Evolutionary conservation across 139 green algal genomes (phyloP).

Genomic region (Micromonas pusilla): DNA sequence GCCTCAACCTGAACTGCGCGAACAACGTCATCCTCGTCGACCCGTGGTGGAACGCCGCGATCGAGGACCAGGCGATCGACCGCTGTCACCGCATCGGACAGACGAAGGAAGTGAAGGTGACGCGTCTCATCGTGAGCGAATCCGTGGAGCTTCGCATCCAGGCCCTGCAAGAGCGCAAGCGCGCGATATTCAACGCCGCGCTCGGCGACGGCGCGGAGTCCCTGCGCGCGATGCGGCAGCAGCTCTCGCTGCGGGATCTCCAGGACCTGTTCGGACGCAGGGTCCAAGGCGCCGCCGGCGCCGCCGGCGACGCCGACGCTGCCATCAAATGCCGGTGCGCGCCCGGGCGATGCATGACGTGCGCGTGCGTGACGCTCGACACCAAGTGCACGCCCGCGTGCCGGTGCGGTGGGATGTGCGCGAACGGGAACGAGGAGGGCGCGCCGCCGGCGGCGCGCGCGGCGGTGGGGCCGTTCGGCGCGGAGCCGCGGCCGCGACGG

Average conservation of each 20-base stretch:
- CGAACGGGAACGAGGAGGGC: no score
- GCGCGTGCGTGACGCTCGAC: no score
- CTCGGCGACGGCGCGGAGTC: conserved; percentile 18
- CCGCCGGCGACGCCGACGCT: no score
- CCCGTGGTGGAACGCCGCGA: conserved; percentile 77
- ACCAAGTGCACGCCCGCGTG: no score
- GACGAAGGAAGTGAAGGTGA: conserved; percentile 57
- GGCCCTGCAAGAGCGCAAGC: conserved; percentile 52
- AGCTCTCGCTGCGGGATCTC: conserved; percentile 53
- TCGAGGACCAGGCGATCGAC: conserved; percentile 86
- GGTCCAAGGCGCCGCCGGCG: no score
- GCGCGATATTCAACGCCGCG: conserved; percentile 46
- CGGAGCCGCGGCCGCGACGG: no score
- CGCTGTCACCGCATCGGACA: conserved; percentile 78
- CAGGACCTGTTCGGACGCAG: conserved; percentile 44
- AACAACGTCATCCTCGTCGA: conserved; percentile 81
- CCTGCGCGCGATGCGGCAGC: background rate
- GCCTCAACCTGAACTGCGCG: conserved; percentile 81
- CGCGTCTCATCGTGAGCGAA: conserved; percentile 56
- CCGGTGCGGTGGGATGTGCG: no score
- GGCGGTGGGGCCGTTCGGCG: background rate
- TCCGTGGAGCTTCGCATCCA: conserved; percentile 71
- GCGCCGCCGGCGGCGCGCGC: no score
- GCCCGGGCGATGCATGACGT: no score
- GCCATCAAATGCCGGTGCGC: no score